Evolutionary conservation across 2,329 filamentous ascomycete species (phyloP).

Genomic region (Ophiostoma angusticollis): DNA sequence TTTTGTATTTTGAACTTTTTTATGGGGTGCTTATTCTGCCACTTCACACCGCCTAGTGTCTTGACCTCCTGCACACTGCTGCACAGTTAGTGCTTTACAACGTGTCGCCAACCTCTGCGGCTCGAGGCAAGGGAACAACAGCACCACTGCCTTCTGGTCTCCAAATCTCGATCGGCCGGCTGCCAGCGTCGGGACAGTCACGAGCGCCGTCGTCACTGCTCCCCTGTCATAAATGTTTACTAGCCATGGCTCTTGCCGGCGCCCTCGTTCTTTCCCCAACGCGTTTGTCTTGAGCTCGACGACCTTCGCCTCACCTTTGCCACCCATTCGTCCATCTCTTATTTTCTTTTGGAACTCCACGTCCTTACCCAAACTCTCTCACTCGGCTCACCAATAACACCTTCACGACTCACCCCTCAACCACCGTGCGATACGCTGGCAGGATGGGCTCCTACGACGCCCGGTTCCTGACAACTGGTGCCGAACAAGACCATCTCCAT

Average conservation of each 20-base stretch:
- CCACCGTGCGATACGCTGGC: slow-evolving; percentile 7
- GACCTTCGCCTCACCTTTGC: background rate
- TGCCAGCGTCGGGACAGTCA: too few relatives aligned
- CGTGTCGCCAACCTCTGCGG: too few relatives aligned
- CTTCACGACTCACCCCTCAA: slow-evolving; percentile 6
- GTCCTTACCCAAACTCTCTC: background rate
- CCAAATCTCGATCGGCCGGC: too few relatives aligned
- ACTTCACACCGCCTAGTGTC: slow-evolving; percentile 7
- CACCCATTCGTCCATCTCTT: background rate
- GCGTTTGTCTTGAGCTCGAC: background rate
- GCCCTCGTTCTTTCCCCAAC: background rate
- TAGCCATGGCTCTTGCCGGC: slow-evolving; percentile 7
- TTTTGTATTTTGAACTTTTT: slow-evolving; percentile 7
- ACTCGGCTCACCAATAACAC: too few relatives aligned
- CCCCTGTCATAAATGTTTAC: background rate
- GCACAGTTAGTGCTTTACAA: too few relatives aligned
- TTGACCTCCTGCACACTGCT: background rate
- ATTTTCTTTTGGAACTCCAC: background rate
- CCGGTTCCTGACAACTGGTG: slow-evolving; percentile 16
- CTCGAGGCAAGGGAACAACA: background rate
- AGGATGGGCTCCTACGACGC: slow-evolving; percentile 26
- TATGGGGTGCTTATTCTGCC: slow-evolving; percentile 7
- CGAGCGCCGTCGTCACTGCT: background rate
- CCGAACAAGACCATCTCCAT: slow-evolving; percentile 18
- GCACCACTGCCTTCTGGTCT: background rate